Evolutionary conservation across 2,329 filamentous ascomycete genomes (phyloP), one percentile per base, ranked within the genome.

Genomic region (Capronia epimyces): DNA sequence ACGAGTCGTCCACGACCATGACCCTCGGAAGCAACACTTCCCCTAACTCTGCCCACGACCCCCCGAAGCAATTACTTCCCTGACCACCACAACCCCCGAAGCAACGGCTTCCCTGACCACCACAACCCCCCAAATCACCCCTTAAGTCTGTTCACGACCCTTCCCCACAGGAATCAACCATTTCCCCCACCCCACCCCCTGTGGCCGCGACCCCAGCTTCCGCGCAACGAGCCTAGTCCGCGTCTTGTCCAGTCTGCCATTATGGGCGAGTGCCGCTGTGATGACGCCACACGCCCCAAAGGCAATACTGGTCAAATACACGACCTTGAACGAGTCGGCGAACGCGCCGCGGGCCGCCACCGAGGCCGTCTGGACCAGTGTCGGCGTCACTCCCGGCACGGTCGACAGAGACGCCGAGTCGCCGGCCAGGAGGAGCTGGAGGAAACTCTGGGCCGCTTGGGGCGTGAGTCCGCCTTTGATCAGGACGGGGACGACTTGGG

Each of bases 251-350:
- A 46, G 43, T 27, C 13, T 10, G 3, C 22, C 22, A 29, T 37
- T 18, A 25, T 36, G 13, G 16, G 36, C 43, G 25, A 46, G 22
- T 7, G 36, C 10, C 27, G 43, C 27, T 5, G 43, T 27, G 2
- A 46, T 46, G 10, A 46, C 43, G 22, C 25, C 43, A 21, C 43
- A 46, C 15, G 34, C 6, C 2, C 13, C 4, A 22, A 46, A 46
- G 22, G 43, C 43, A 29, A 46, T 46, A 13, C 25, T 32, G 12
- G 43, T 37, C 25, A 32, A 46, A 18, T 46, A 46, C n/a, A 46
- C 43, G 13, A 46, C 20, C 8, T 46, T 25, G 27, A 46, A 46
- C 13, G 43, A 46, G 6, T 36, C 36, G 43, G 34, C 31, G 20
- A 46, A 46, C 4, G 43, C 43, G 36, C 25, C 36, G 27, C 34